Evolutionary conservation across 305 asterid species (phyloP).

Genomic region (Solanum hybrid): DNA sequence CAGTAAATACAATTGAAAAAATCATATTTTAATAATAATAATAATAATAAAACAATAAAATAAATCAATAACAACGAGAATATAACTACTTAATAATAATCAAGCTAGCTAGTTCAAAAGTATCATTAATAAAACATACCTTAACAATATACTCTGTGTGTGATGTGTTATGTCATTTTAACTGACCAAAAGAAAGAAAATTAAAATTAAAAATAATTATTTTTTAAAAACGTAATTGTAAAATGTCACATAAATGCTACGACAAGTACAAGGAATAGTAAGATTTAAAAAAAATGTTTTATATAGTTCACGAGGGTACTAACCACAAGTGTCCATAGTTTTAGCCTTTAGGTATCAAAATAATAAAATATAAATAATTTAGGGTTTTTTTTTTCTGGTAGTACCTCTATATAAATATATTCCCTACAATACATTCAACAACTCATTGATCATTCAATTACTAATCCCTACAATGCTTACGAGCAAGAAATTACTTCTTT

Average conservation of each 20-base stretch:
- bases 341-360: background rate
- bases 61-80: background rate
- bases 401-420: background rate
- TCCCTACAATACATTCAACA: background rate
- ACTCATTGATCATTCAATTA: background rate
- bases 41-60: background rate
- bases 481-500: background rate
- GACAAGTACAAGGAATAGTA: background rate
- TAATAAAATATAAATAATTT: background rate
- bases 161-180: background rate
- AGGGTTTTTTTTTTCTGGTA: background rate
- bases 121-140: background rate
- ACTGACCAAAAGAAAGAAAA: background rate
- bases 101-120: background rate
- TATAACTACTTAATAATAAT: background rate
- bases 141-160: background rate
- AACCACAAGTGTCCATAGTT: background rate
- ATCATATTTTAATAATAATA: background rate
- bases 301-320: background rate
- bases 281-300: background rate
- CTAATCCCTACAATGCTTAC: background rate
- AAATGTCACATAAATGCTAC: background rate
- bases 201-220: background rate
- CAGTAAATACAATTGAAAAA: background rate
- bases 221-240: background rate